These are phyloP conservation scores for Porpolomopsis calyptriformis DNA, from an alignment of 768 basidiomycete genomes.

Conservation along the genomic window DNA sequence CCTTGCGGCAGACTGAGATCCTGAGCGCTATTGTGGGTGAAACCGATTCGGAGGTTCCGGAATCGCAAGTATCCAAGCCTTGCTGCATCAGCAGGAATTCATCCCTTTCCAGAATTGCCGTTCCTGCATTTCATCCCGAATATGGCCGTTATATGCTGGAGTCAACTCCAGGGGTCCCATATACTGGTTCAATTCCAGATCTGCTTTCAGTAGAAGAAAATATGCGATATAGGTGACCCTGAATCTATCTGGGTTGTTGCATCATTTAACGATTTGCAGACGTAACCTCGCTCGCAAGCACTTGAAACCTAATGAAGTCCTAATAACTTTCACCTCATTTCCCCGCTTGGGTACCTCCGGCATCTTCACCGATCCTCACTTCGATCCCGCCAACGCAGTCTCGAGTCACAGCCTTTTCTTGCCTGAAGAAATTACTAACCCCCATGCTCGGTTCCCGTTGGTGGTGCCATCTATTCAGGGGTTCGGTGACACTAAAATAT, in stretches of 20 bases:
- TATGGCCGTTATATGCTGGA: constrained; percentile 99
- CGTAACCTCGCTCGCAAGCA: constrained; percentile 77
- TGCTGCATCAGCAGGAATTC: background rate
- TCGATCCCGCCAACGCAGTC: constrained; percentile 58
- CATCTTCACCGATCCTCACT: constrained; percentile 87
- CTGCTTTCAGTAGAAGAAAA: constrained; percentile 84
- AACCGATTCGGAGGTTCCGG: constrained; percentile 49
- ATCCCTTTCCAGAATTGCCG: constrained; percentile 38
- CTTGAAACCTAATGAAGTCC: constrained; percentile 77
- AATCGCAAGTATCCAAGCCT: constrained; percentile 36
- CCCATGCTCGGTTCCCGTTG: constrained; percentile 96
- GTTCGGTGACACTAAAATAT: constrained; percentile 9
- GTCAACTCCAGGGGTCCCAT: constrained; percentile 92
- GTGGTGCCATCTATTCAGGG: constrained; percentile 23
- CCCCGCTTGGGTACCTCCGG: constrained; percentile 84
- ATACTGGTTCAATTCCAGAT: constrained; percentile 78
- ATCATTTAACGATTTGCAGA: constrained; percentile 27
- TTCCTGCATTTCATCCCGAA: constrained; percentile 94
- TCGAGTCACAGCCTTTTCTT: constrained; percentile 93
- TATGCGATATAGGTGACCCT: constrained; percentile 78
- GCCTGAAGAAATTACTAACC: constrained; percentile 92
- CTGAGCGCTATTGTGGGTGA: constrained; percentile 58
- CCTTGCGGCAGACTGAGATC: constrained; percentile 93
- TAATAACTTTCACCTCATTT: constrained; percentile 90
- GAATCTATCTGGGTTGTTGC: background rate